Conservation (phyloP, 805 yeast species). For the Candida awuae region DNA sequence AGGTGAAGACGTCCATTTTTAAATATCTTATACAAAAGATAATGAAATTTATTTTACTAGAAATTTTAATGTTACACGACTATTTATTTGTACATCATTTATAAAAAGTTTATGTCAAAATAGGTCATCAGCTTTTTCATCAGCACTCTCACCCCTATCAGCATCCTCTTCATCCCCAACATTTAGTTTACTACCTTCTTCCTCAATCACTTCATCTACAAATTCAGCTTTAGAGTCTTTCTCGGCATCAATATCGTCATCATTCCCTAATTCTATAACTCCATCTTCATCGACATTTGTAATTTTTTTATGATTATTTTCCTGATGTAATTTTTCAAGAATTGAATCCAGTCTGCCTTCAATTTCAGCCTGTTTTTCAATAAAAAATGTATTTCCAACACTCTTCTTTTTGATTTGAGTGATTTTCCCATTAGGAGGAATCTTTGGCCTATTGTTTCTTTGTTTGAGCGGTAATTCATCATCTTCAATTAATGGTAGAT, state of each 20-base stretch:
- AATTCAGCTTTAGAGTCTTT: too few species aligned
- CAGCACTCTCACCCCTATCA: neutral
- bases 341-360: conserved; percentile 7
- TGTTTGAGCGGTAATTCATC: conserved; percentile 78
- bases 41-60: neutral
- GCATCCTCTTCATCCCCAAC: neutral
- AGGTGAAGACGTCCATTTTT: conserved; percentile 31
- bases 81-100: too few species aligned
- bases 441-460: conserved; percentile 62
- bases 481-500: conserved; percentile 65
- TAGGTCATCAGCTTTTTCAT: neutral
- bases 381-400: conserved; percentile 45
- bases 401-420: conserved; percentile 58
- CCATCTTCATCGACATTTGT: too few species aligned
- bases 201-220: neutral
- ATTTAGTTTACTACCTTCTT: neutral
- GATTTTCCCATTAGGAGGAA: conserved; percentile 89
- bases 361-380: conserved; percentile 32
- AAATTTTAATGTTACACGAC: too few species aligned
- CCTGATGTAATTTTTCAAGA: neutral
- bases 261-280: too few species aligned
- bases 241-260: too few species aligned
- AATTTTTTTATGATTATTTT: too few species aligned
- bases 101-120: too few species aligned
- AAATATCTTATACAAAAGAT: neutral